Base-by-base conservation (phyloP, 352 stramenopile genomes). In the Thalassiosira hispida region DNA sequence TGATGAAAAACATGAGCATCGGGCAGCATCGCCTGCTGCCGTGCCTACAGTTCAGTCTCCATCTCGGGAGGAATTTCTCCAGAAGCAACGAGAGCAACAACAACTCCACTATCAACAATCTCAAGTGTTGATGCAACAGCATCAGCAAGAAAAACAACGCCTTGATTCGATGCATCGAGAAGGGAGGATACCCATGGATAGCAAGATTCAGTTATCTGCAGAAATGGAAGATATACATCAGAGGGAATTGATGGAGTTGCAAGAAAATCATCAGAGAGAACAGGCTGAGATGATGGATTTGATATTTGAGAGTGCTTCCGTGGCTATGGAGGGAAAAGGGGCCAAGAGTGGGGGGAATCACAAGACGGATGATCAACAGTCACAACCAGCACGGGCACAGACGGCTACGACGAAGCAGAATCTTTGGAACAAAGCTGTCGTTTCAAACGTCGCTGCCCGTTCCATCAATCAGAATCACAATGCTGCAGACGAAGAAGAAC, bases 251-350 rank as follows among this genome's bases (percentile, higher is more conserved):
- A 27, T 72, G 22, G 68, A 74, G n/a, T 47, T 83, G 46, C 22
- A 63, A 56, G 42, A 69, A 7, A 35, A 16, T 9, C 67, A 78
- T 12, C 2, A 71, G 27, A 62, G 33, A 7, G 75, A 83, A 20
- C 49, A 79, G 44, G 22, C 46, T 16, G 62, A 78, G 9, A n/a
- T 83, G 42, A 78, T 78, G 46, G 38, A 71, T 63, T 51, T 61
- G 35, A 71, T 83, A 49, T 49, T 75, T 11, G 60, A 79, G 49
- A 55, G 46, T 56, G 55, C 38, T 33, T 55, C 49, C 2, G 20
- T 40, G 64, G 47, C 35, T 66, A 25, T 1, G 38, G 31, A 57
- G 16, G 60, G 46, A 60, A 23, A 23, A 16, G 29, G 7, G 18
- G 14, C 8, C 49, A 20, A 31, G n/a, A 20, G 7, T 11, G 46